phyloP scores from a whole-genome alignment of 78 protist species.

The Cavenderia fasciculata region DNA sequence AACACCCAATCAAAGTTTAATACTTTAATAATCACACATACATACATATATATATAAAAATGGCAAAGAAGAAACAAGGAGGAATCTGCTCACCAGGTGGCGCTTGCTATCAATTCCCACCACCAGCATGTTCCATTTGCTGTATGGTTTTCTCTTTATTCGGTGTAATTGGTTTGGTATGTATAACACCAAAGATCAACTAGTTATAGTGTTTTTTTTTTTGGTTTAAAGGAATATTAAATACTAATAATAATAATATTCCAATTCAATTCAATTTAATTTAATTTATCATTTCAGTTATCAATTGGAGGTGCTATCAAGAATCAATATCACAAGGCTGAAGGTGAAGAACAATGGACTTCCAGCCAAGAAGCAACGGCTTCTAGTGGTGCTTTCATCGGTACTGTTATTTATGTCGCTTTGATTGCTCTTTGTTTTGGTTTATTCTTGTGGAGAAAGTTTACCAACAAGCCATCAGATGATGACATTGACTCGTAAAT shows the following conservation, averaged over 20 bases:
- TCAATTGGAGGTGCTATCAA: slow-evolving; percentile 21
- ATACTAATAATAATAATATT: background rate
- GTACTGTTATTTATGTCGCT: slow-evolving; percentile 47
- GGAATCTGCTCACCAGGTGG: slow-evolving; percentile 73
- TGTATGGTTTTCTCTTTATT: slow-evolving; percentile 72
- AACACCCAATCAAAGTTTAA: background rate
- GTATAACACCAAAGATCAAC: too few relatives aligned
- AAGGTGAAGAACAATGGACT: slow-evolving; percentile 33
- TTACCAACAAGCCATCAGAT: slow-evolving; percentile 16
- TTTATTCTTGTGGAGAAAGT: slow-evolving; percentile 28
- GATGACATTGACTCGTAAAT: too few relatives aligned
- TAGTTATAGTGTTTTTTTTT: too few relatives aligned
- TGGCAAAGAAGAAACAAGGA: slow-evolving; percentile 50
- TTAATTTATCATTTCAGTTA: slow-evolving; percentile 1
- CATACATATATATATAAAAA: slow-evolving; percentile 1
- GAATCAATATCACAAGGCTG: slow-evolving; percentile 21
- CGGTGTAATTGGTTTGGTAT: slow-evolving; percentile 53
- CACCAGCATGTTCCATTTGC: slow-evolving; percentile 73
- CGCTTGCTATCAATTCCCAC: slow-evolving; percentile 60
- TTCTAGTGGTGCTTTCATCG: background rate
- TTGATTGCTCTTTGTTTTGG: slow-evolving; percentile 40
- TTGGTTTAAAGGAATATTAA: too few relatives aligned
- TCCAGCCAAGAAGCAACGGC: background rate
- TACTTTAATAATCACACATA: background rate
- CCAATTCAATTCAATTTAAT: background rate